Base-by-base conservation (phyloP, 2,329 filamentous ascomycete species). In the Balansia obtecta region DNA sequence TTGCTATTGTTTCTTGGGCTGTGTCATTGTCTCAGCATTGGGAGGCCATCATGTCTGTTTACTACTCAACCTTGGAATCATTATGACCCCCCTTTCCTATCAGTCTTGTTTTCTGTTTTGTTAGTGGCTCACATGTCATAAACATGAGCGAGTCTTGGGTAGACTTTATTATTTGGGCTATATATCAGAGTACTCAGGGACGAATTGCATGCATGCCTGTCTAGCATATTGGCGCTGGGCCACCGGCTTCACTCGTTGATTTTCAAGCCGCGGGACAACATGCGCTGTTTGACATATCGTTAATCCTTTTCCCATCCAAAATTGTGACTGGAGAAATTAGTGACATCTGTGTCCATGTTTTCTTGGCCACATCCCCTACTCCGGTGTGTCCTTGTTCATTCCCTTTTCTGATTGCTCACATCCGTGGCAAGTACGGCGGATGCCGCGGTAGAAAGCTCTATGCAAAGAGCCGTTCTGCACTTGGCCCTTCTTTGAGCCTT, bases 201-300 rank as follows among this genome's bases (percentile, higher is more conserved):
- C 37, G 34, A 38, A 47, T 18, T 13, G 33, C 32, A 46, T 47
- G 34, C 34, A 46, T 47, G 34, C 34, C 5, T 47, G 34, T 18
- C 5, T 38, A 41, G 46, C 46, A 48, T 48, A 48, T 42, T 27
- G 46, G 46, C 46, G 37, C 46, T 47, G 45, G 45, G 34, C 15
- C 30, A 39, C 34, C 30, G n/a, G 22, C 20, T 33, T n/a, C n/a
- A n/a, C n/a, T n/a, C n/a, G n/a, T n/a, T n/a, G n/a, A n/a, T n/a
- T n/a, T n/a, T n/a, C n/a, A 45, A 34, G n/a, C 9, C 30, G 22
- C 10, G 32, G 30, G 20, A n/a, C 44, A 30, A n/a, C 32, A 13
- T 45, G 30, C 12, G 44, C 44, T 33, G 44, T 9, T 9, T 16
- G 16, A 7, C 22, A 45, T 27, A 5, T 4, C 27, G 27, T 34